phyloP scores from a whole-genome alignment of 345 rosid species.

The Brassica napus region Da-Ae NC_063440.1:18027501-18028000 shows the following conservation, averaged over 20 bases:
- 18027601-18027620: constrained; percentile 23
- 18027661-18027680: background rate
- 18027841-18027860: constrained; percentile 28
- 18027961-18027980: background rate
- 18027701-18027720: background rate
- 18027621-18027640: background rate
- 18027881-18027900: constrained; percentile 15
- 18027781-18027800: constrained; percentile 3
- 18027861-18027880: constrained; percentile 7
- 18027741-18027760: constrained; percentile 12
- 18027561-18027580: background rate
- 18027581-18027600: constrained; percentile 1
- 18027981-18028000: constrained; percentile 12
- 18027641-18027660: constrained; percentile 28
- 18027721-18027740: background rate
- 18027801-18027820: constrained; percentile 26
- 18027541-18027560: background rate
- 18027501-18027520: background rate
- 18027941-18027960: background rate
- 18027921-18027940: constrained; percentile 13
- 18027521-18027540: background rate
- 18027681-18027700: background rate
- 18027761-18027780: background rate
- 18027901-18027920: constrained; percentile 21
- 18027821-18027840: constrained; percentile 25